These are phyloP conservation scores for Gracilaria domingensis DNA, from an alignment of 23 red algal species.

Conservation along the genomic window DNA sequence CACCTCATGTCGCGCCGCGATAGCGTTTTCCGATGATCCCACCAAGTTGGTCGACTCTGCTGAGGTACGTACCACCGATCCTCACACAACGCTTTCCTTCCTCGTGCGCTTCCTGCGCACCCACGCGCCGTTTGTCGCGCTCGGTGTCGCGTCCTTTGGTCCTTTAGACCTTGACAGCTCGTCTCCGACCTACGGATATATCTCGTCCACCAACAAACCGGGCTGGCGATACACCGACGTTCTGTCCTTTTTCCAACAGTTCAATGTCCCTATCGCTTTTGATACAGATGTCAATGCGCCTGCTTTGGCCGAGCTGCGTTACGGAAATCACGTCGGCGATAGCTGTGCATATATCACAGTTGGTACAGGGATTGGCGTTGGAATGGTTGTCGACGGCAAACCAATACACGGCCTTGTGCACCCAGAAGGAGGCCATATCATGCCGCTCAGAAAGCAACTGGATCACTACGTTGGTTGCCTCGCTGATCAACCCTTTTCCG, in stretches of 20 bases:
- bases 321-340: conserved; percentile 71
- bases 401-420: conserved; percentile 96
- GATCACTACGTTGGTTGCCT: conserved; percentile 81
- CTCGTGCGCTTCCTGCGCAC: conserved; percentile 74
- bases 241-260: conserved; percentile 60
- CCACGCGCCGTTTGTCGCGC: conserved; percentile 71
- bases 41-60: conserved; percentile 72
- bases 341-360: conserved; percentile 96
- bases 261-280: conserved; percentile 73
- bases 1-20: conserved; percentile 83
- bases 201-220: conserved; percentile 79
- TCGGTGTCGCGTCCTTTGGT: conserved; percentile 97
- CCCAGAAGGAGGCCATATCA: conserved; percentile 90
- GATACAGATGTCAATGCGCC: conserved; percentile 99
- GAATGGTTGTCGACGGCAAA: conserved; percentile 73
- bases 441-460: conserved; percentile 21
- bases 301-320: conserved; percentile 82
- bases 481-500: conserved; percentile 48
- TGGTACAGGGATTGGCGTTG: conserved; percentile 97
- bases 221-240: conserved; percentile 69
- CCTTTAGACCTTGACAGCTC: conserved; percentile 72
- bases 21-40: conserved; percentile 63
- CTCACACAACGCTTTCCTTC: conserved; percentile 65
- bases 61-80: conserved; percentile 84
- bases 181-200: conserved; percentile 62